Percentiles rank a stretch among this genome's conserved stretches.
Conservation (phyloP, 371 early-diverging fungal genomes). For the Chytridiales sp. region DNA sequence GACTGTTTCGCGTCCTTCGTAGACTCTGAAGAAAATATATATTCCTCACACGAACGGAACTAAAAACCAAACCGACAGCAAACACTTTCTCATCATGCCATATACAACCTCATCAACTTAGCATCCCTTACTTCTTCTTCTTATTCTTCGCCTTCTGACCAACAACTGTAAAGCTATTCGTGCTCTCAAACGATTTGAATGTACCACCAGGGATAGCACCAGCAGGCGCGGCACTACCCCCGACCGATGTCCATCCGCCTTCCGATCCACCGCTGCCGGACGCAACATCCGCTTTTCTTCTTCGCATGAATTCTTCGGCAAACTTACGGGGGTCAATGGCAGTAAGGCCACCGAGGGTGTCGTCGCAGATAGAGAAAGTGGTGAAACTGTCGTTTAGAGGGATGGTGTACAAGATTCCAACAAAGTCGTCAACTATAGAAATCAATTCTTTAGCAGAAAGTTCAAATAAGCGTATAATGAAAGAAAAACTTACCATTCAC, state of each 20-base stretch:
- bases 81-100: background rate
- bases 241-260: conserved; percentile 20
- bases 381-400: conserved; percentile 41
- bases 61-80: background rate
- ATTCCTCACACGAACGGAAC: background rate
- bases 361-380: conserved; percentile 46
- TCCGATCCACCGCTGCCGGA: conserved; percentile 2
- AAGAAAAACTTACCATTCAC: conserved; percentile 32
- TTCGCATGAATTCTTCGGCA: conserved; percentile 48
- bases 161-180: conserved; percentile 36
- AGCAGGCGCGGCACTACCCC: conserved; percentile 1
- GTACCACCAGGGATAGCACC: background rate
- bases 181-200: conserved; percentile 24
- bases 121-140: conserved; percentile 28
- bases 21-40: background rate
- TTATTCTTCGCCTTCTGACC: conserved; percentile 23
- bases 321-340: conserved; percentile 56
- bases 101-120: no score
- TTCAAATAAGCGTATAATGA: background rate
- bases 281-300: conserved; percentile 37
- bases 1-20: background rate
- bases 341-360: conserved; percentile 52
- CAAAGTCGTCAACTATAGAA: conserved; percentile 48
- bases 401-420: conserved; percentile 47
- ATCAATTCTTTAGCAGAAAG: background rate